Base-by-base conservation (phyloP, 129 eudicot species). In the Deinandra increscens region DNA sequence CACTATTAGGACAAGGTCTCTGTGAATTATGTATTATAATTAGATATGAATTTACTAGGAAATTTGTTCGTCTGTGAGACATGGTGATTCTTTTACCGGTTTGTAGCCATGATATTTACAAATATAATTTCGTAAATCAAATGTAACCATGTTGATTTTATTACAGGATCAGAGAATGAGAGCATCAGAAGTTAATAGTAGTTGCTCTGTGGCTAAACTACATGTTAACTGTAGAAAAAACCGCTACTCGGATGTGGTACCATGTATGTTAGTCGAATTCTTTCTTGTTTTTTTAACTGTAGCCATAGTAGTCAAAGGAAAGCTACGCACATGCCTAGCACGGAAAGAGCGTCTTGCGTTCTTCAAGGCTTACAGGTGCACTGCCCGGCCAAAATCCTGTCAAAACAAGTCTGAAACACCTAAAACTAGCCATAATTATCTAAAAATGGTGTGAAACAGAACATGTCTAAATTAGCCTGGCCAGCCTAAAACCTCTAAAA, bases 221-320 rank as follows among this genome's bases (percentile, higher is more conserved):
- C 62, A 73, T 36, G 87, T 80, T 22, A 93, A 93, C 73, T 12
- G 19, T 64, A 74, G 78, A 72, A 93, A 93, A 79, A 93, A 93
- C 53, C 97, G 99, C 64, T 89, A 93, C 78, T 60, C 86, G 15
- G 95, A 93, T 85, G 92, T 87, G 61, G 44, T 93, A 53, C 95
- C 99, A 44, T 93, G 97, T 93, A 87, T 81, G 82, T 22, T 36
- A 22, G 66, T 67, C 51, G 42, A 38, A 13, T 72, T 71, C 37
- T 29, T 4, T 63, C 31, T 53, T 44, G 17, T 7, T 45, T 48
- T 67, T 10, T 74, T 15, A 0, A 51, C 19, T 9, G 11, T 58
- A 22, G 18, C 26, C 3, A 26, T 26, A 26, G 31, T 26, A 26
- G 31, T 26, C 31, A 26, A 26, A 26, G 31, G 1, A 1, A 1